Percentiles rank a stretch among this genome's conserved stretches.
phyloP scores from a whole-genome alignment of 768 basidiomycete genomes.

The Mycena sanguinolenta region DNA sequence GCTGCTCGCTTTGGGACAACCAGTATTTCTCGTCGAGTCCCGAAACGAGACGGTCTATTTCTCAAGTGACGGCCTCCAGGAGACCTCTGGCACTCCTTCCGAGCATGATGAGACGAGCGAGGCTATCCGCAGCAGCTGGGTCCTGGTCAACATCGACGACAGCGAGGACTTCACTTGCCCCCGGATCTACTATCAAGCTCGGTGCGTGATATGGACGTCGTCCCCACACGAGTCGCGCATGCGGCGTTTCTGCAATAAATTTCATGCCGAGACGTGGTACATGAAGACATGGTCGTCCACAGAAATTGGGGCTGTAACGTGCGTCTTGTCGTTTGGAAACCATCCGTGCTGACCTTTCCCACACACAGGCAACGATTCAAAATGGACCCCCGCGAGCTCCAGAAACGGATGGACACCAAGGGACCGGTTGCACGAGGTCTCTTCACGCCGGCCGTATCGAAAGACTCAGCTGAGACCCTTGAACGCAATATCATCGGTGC shows the following conservation, averaged over 20 bases:
- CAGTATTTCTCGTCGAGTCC: neutral
- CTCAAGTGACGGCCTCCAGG: neutral
- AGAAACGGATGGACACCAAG: neutral
- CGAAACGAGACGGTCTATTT: neutral
- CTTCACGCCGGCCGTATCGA: too few species aligned
- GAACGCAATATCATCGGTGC: neutral
- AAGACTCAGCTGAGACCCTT: neutral
- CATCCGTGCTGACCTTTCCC: too few species aligned
- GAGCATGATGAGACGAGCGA: neutral
- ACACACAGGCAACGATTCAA: neutral
- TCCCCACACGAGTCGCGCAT: too few species aligned
- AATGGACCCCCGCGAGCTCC: neutral
- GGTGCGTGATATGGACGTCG: too few species aligned
- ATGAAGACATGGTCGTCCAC: too few species aligned
- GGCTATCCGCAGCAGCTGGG: neutral
- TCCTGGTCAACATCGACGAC: neutral
- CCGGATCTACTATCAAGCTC: too few species aligned
- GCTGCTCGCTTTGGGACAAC: constrained; percentile 4
- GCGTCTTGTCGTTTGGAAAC: too few species aligned
- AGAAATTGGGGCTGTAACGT: too few species aligned
- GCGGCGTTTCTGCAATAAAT: too few species aligned
- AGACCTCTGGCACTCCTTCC: neutral
- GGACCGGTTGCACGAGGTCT: neutral
- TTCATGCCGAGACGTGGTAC: too few species aligned
- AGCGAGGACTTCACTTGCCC: neutral